Evolutionary conservation across 2,329 filamentous ascomycete species (phyloP).

Genomic region (Madurella fahalii): DNA sequence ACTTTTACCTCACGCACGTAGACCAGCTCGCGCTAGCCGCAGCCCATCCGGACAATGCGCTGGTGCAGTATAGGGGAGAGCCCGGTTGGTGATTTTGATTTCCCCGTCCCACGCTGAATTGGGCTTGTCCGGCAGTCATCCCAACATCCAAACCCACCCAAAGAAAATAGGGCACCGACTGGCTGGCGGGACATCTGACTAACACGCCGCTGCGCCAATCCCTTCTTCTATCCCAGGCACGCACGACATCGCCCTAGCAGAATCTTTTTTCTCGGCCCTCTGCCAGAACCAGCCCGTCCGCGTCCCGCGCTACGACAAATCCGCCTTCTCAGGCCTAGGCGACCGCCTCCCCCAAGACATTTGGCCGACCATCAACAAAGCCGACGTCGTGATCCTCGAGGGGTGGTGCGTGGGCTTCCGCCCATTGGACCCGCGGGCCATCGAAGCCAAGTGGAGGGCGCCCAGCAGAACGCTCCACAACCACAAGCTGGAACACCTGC

Average conservation of each 20-base stretch:
- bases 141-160: too few species aligned
- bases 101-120: background rate
- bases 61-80: constrained; percentile 78
- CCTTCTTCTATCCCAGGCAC: constrained; percentile 37
- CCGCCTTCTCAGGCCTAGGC: constrained; percentile 68
- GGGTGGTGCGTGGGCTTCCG: constrained; percentile 90
- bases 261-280: constrained; percentile 57
- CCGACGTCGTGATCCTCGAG: constrained; percentile 67
- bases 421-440: constrained; percentile 48
- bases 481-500: constrained; percentile 47
- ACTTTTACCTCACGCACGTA: constrained; percentile 76
- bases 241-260: constrained; percentile 68
- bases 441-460: constrained; percentile 50
- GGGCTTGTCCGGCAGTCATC: background rate
- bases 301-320: constrained; percentile 81
- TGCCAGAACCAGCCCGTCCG: constrained; percentile 48
- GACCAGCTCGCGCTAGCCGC: constrained; percentile 63
- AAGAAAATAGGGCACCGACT: background rate
- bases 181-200: background rate
- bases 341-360: constrained; percentile 61
- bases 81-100: constrained; percentile 51
- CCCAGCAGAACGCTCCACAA: constrained; percentile 41
- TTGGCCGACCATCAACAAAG: constrained; percentile 57
- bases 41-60: constrained; percentile 63
- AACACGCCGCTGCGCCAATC: background rate